Conservation (phyloP, 2,329 filamentous ascomycete genomes). For the Cadophora luteo-olivacea region DNA sequence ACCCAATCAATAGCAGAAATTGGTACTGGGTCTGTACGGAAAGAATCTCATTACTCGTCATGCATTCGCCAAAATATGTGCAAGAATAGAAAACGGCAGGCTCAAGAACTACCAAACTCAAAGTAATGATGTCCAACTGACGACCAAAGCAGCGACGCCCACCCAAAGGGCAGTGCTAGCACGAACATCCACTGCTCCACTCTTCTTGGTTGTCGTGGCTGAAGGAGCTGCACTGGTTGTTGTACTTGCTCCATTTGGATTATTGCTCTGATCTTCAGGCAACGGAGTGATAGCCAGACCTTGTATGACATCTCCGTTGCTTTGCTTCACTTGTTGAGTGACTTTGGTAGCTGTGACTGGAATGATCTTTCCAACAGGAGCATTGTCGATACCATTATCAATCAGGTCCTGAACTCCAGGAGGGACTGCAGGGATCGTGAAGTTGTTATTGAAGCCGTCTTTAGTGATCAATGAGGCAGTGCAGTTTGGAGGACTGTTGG, state of each 20-base stretch:
- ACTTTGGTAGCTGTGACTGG: constrained; percentile 60
- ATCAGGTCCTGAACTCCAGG: constrained; percentile 75
- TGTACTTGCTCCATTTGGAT: constrained; percentile 46
- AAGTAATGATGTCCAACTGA: constrained; percentile 21
- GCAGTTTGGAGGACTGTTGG: constrained; percentile 68
- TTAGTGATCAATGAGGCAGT: constrained; percentile 68
- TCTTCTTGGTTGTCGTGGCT: constrained; percentile 39
- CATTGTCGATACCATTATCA: constrained; percentile 72
- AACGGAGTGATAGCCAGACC: constrained; percentile 65
- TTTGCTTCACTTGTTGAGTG: constrained; percentile 61
- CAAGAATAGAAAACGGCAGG: constrained; percentile 24
- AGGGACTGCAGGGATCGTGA: constrained; percentile 75
- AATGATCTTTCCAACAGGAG: constrained; percentile 70
- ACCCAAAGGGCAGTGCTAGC: constrained; percentile 29
- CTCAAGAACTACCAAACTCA: not conserved
- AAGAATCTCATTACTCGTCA: constrained; percentile 22
- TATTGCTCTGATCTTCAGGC: constrained; percentile 58
- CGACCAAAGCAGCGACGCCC: constrained; percentile 21
- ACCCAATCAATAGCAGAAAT: not conserved
- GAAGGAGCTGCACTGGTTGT: constrained; percentile 29
- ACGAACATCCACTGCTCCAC: constrained; percentile 27
- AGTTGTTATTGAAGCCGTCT: constrained; percentile 76
- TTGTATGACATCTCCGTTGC: constrained; percentile 63
- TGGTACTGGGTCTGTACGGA: not conserved
- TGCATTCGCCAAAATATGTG: constrained; percentile 23